Evolutionary conservation across 176 grass and related monocot genomes (phyloP), one percentile per base, ranked within the genome.

Genomic region (Dactylis glomerata): DNA sequence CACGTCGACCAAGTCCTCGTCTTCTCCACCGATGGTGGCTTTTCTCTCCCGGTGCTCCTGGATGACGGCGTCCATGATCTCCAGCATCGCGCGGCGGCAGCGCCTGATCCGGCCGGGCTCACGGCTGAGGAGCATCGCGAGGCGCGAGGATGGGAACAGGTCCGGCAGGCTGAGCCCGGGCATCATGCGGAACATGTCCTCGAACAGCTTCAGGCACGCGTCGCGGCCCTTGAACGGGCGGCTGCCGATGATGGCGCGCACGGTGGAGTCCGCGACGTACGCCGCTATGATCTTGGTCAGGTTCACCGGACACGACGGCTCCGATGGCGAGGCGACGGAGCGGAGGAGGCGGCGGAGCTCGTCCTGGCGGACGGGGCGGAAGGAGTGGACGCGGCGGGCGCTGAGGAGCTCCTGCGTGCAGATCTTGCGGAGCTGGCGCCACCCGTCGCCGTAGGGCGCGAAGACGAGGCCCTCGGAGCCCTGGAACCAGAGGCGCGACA

Each of bases 351-450:
- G 81, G 76, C 68, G 19, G 58, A 42, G 49, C 80, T 57, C 66
- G 49, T 71, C 66, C 66, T 57, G 63, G 68, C 81, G 61, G n/a
- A 88, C 46, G 22, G 49, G 33, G 2, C 75, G 58, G 78, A 88
- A 94, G 13, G 86, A 88, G 17, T 80, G 73, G 22, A 91, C 88
- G 47, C 92, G 68, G 56, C 87, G 90, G 23, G 75, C 10, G 75
- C 75, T 81, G 22, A 94, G 68, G 27, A 94, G 62, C 54, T 91
- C 81, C n/a, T 73, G 19, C 14, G 77, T 82, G 77, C 81, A 85
- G 75, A 93, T 87, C 82, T 46, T 92, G 5, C 94, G 84, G 28
- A 97, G 41, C 36, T 89, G 86, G 31, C 91, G 84, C 94, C 84
- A 97, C 23, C 47, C 68, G 51, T 84, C 78, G 37, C 89, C 89